Evolutionary conservation across 805 yeast genomes (phyloP), one percentile per base, ranked within the genome.

Genomic region (Kregervanrija fluxuum): DNA sequence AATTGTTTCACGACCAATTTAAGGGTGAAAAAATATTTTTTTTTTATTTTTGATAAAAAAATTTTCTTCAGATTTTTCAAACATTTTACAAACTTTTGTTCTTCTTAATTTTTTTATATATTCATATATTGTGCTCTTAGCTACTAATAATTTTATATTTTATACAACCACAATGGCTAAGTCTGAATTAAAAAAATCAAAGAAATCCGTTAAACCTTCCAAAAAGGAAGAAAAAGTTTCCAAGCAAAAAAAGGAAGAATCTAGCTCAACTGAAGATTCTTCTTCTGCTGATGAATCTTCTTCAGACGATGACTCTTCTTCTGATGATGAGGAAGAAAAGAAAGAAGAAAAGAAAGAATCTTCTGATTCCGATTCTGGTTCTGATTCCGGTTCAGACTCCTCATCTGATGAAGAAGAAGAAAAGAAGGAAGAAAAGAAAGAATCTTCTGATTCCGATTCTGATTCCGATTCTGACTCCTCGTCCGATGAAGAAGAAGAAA

Each of bases 381-480:
- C 53, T 30, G 48, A 48, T 8, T 53, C 61, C 22, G 61, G 45
- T 14, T 53, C 66, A 15, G 58, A 52, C 30, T 54, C 68, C 35
- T 63, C 56, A 12, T 53, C 53, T 35, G 47, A 41, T 33, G 50
- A 47, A 35, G 47, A 48, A 32, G 48, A 42, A 39, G 46, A 47
- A 37, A 37, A 46, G 38, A 46, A 50, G 34, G 47, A 42, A 32
- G 42, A 44, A 38, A 13, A 47, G 41, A 12, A 51, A 33, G 44
- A 16, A 30, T 43, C 49, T 8, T 52, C 58, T 35, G 60, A 42
- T 15, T 54, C 62, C 17, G 59, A 48, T 15, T 52, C 66, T 30
- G 60, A 54, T 32, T 54, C 63, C n/a, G 59, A 55, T 16, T 54
- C 60, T 16, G 53, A 51, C 32, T 59, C 65, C 10, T 60, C 52